Percentiles rank a stretch among this genome's conserved stretches.
Evolutionary conservation across 139 green algal genomes (phyloP).

Genomic region (Coelastrella sp.): DNA sequence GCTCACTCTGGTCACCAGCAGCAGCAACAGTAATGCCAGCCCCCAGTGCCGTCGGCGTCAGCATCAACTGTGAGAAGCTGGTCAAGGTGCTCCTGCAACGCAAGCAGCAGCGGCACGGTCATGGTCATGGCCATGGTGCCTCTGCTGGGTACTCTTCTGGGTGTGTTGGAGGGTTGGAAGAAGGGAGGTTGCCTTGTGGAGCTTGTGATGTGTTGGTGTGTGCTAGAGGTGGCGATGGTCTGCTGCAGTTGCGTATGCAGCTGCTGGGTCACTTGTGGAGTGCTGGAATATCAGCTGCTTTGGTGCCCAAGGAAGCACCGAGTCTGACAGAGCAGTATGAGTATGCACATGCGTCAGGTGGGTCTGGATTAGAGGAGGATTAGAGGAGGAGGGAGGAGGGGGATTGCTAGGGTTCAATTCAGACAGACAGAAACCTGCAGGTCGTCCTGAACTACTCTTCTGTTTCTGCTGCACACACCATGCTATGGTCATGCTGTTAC

Average conservation of each 20-base stretch:
- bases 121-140: neutral
- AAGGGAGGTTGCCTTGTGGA: neutral
- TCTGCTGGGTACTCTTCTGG: too few species aligned
- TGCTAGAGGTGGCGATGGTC: constrained; percentile 72
- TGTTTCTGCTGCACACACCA: neutral
- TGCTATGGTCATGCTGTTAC: too few species aligned
- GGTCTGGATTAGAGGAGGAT: neutral
- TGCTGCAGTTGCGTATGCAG: constrained; percentile 67
- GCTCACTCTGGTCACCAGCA: constrained; percentile 64
- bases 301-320: constrained; percentile 69
- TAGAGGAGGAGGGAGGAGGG: neutral
- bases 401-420: too few species aligned
- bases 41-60: constrained; percentile 58
- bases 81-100: neutral
- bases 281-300: constrained; percentile 76
- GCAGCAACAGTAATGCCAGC: constrained; percentile 35
- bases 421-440: neutral
- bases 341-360: constrained; percentile 66
- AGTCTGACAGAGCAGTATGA: constrained; percentile 84
- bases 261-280: constrained; percentile 76
- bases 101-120: neutral
- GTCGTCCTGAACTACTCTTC: neutral
- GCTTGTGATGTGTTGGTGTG: constrained; percentile 85
- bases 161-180: neutral
- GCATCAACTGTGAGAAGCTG: constrained; percentile 42